These are phyloP conservation scores for Talaromyces sp. DNA, from an alignment of 2,329 filamentous ascomycete species.

Conservation along the genomic window DNA sequence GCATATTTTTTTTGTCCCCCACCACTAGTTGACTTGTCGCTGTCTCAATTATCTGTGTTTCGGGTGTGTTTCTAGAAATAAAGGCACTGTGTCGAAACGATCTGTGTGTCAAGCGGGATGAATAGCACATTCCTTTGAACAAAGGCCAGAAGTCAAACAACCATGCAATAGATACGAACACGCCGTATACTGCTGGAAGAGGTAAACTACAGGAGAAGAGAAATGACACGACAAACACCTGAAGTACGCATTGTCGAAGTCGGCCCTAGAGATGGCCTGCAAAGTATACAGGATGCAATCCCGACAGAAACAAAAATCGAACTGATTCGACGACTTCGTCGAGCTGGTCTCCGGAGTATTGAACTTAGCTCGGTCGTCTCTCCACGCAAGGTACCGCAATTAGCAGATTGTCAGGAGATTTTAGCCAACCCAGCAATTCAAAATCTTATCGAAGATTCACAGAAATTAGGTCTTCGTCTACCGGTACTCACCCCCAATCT, in stretches of 20 bases:
- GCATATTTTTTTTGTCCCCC: background rate
- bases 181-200: background rate
- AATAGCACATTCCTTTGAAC: background rate
- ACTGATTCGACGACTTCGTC: conserved; percentile 63
- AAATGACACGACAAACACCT: conserved; percentile 9
- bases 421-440: conserved; percentile 17
- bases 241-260: conserved; percentile 67
- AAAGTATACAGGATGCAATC: conserved; percentile 73
- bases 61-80: background rate
- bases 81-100: too few relatives aligned
- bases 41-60: background rate
- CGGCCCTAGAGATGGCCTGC: conserved; percentile 77
- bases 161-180: background rate
- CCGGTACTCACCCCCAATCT: conserved; percentile 41
- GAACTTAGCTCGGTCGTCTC: conserved; percentile 79
- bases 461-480: conserved; percentile 18
- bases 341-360: conserved; percentile 66
- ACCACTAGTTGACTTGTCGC: background rate
- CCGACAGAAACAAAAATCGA: conserved; percentile 69
- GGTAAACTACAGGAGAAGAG: background rate
- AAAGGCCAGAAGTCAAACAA: background rate
- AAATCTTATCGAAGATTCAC: conserved; percentile 50
- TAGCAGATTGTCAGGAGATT: conserved; percentile 38
- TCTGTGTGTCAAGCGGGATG: too few relatives aligned
- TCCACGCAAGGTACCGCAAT: conserved; percentile 80